Percentiles rank a stretch among this genome's conserved stretches.
phyloP scores from a whole-genome alignment of 441 rosid species.

The Manihot esculenta region DNA sequence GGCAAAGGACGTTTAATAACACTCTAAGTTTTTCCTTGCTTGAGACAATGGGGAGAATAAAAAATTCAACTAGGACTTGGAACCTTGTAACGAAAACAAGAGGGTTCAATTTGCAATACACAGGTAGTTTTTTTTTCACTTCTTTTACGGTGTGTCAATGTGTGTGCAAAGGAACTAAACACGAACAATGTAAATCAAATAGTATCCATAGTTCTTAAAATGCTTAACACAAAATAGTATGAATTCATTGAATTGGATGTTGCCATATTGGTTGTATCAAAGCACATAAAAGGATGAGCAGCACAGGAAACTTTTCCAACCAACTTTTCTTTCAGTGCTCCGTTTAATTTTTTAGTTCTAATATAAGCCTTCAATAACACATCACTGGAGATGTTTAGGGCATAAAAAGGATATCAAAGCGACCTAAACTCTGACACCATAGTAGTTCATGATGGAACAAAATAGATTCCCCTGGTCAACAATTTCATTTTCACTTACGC shows the following conservation, averaged over 20 bases:
- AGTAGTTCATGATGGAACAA: neutral
- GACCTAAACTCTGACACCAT: neutral
- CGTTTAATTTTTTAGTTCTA: neutral
- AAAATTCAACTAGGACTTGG: neutral
- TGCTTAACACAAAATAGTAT: neutral
- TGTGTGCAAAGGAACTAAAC: neutral
- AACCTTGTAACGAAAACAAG: constrained; percentile 1
- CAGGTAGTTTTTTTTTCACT: neutral
- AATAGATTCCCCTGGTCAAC: neutral
- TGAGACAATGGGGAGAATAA: neutral
- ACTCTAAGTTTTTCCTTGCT: neutral
- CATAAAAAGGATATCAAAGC: neutral
- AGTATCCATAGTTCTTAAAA: neutral
- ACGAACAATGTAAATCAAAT: neutral
- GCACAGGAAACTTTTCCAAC: neutral
- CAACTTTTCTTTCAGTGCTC: neutral
- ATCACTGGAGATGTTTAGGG: neutral
- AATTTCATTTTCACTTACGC: neutral
- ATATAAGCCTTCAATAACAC: neutral
- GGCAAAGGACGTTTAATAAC: neutral
- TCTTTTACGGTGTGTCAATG: neutral
- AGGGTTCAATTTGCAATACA: neutral
- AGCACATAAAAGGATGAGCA: neutral
- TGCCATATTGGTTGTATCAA: too few relatives aligned
- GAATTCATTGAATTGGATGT: too few relatives aligned